Percentiles rank a stretch among this genome's conserved stretches.
Evolutionary conservation across 805 yeast genomes (phyloP).

Genomic region (Tetrapisispora fleetii): DNA sequence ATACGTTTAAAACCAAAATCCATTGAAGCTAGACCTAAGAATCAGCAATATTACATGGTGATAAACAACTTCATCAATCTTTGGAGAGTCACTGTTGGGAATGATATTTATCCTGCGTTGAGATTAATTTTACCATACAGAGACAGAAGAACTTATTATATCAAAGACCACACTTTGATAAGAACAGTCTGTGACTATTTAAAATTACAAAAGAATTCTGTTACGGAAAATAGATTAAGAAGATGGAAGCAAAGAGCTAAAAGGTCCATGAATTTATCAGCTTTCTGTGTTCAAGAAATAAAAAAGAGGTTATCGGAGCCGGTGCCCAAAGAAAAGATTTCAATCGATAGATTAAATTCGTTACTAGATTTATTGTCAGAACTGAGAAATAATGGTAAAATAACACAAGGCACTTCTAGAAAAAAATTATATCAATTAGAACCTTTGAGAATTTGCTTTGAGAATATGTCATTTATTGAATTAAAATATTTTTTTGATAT

Average conservation of each 20-base stretch:
- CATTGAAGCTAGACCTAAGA: conserved; percentile 10
- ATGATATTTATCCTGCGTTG: conserved; percentile 58
- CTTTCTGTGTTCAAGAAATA: conserved; percentile 40
- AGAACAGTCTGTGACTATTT: conserved; percentile 40
- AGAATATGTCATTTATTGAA: conserved; percentile 49
- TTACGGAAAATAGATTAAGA: conserved; percentile 43
- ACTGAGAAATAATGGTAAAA: conserved; percentile 8
- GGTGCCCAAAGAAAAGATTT: conserved; percentile 27
- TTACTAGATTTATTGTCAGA: conserved; percentile 37
- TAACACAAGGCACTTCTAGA: conserved; percentile 9
- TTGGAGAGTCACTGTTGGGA: conserved; percentile 49
- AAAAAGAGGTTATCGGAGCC: conserved; percentile 38
- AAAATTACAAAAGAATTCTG: conserved; percentile 49
- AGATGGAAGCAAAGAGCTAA: conserved; percentile 39
- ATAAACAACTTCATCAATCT: conserved; percentile 35
- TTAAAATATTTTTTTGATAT: conserved; percentile 60
- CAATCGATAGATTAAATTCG: conserved; percentile 42
- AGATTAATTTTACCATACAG: conserved; percentile 51
- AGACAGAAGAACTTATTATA: conserved; percentile 51
- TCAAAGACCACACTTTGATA: conserved; percentile 56
- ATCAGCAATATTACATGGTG: conserved; percentile 18
- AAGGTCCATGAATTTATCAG: conserved; percentile 39
- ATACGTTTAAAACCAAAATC: conserved; percentile 10
- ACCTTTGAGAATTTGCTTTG: conserved; percentile 41
- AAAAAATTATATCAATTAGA: conserved; percentile 19